Conservation (phyloP, 2,329 filamentous ascomycete genomes). For the Penicillium sp. region DNA sequence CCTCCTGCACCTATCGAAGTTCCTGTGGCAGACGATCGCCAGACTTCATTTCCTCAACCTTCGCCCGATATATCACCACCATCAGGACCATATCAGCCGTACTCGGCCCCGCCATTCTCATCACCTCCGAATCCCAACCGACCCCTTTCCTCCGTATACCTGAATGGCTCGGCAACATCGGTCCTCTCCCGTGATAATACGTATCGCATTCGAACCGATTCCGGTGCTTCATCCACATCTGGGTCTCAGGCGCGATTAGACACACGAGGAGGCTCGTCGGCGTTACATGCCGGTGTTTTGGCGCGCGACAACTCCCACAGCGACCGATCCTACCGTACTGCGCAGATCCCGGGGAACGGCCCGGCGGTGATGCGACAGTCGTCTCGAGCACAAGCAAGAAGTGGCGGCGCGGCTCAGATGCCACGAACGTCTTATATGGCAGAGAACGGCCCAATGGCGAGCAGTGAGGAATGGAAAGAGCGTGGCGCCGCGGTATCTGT, state of each 20-base stretch:
- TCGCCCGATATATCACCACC: constrained; percentile 44
- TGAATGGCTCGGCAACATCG: constrained; percentile 43
- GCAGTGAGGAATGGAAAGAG: constrained; percentile 94
- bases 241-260: constrained; percentile 59
- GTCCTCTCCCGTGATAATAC: constrained; percentile 43
- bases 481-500: constrained; percentile 83
- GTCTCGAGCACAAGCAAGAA: constrained; percentile 66
- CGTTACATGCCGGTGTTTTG: constrained; percentile 60
- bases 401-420: constrained; percentile 33
- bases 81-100: constrained; percentile 45
- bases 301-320: constrained; percentile 67
- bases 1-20: constrained; percentile 23
- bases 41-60: constrained; percentile 42
- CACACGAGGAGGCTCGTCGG: constrained; percentile 59
- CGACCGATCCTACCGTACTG: constrained; percentile 65
- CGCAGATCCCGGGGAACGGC: constrained; percentile 57
- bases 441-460: constrained; percentile 59
- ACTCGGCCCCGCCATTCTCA: constrained; percentile 42
- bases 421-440: constrained; percentile 50
- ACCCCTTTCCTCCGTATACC: constrained; percentile 50
- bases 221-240: constrained; percentile 57
- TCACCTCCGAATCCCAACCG: constrained; percentile 40
- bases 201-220: constrained; percentile 59
- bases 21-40: constrained; percentile 38
- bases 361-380: constrained; percentile 71